Evolutionary conservation across 768 basidiomycete species (phyloP), one percentile per base, ranked within the genome.

Genomic region (Agrocybe praecox): DNA sequence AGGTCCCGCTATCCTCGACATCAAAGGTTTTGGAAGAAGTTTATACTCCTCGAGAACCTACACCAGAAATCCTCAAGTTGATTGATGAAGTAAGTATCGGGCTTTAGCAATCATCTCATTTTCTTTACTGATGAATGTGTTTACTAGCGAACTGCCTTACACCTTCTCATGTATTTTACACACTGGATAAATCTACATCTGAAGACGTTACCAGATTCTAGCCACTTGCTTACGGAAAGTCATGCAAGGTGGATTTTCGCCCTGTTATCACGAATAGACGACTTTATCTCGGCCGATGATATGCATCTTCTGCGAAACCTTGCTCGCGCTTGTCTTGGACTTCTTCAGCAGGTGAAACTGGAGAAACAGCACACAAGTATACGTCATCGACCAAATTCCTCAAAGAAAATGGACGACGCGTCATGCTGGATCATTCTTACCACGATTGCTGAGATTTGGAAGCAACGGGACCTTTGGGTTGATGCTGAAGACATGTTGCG

Each of bases 171-270:
- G 88, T 92, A 92, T 68, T 92, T 92, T 68, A 79, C 84, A 17
- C 82, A 92, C 64, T 94, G 91, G 91, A 86, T 91, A 60, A 86
- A 87, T 60, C 55, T 80, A 14, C 79, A 88, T 58, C 68, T 90
- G 7, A 77, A 85, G 46, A 70, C 78, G 36, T 14, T 40, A 21
- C 70, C 69, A 6, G 72, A 76, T 55, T 63, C 74, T 26, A 65
- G 64, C 48, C 75, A 72, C 62, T 67, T 69, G 33, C 79, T 83
- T 18, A 81, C 80, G 12, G 80, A 82, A 61, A 72, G 76, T 33
- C 89, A 93, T 64, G 83, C 84, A 17, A 81, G 81, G 29, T 94
- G 92, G 92, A 86, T 94, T 43, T 90, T 94, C 69, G 79, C 80
- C 17, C 77, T 94, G 43, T 78, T 95, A 21, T 76, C 86, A 24